These are phyloP conservation scores for Penicillium subrubescens DNA, from an alignment of 495 filamentous ascomycete genomes.

Conservation along the genomic window DNA sequence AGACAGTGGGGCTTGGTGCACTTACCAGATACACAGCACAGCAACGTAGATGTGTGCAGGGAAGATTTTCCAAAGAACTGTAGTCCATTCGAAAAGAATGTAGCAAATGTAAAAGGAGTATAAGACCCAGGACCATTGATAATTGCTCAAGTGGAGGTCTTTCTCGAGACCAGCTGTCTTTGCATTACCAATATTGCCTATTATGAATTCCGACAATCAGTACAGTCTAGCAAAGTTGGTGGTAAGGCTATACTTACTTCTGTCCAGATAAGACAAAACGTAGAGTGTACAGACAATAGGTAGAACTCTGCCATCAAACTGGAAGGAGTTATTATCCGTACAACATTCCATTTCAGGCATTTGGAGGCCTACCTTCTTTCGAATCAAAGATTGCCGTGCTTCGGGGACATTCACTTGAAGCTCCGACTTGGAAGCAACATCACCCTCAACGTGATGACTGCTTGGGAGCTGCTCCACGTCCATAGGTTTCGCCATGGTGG, in stretches of 20 bases:
- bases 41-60: constrained; percentile 48
- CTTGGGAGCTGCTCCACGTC: constrained; percentile 6
- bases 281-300: constrained; percentile 35
- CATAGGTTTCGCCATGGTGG: constrained; percentile 1
- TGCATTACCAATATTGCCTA: constrained; percentile 60
- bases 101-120: constrained; percentile 65
- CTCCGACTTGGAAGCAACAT: not conserved
- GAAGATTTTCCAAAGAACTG: constrained; percentile 57
- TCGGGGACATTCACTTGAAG: constrained; percentile 3
- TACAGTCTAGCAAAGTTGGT: not conserved
- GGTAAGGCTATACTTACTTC: constrained; percentile 9
- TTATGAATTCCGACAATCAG: not conserved
- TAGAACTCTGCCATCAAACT: constrained; percentile 32
- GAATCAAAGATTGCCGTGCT: constrained; percentile 16
- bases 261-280: constrained; percentile 32
- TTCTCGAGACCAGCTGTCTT: constrained; percentile 56
- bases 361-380: constrained; percentile 17
- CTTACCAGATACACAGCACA: constrained; percentile 38
- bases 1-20: not conserved
- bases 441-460: constrained; percentile 8
- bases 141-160: constrained; percentile 48
- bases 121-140: constrained; percentile 64
- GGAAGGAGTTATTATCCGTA: not conserved
- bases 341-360: not conserved
- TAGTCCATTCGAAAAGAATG: constrained; percentile 35